A percentile compares a stretch with the other conserved stretches of the same genome.
Evolutionary conservation across 169 alveolate genomes (phyloP).

Genomic region (Plasmodium yoelii): DNA sequence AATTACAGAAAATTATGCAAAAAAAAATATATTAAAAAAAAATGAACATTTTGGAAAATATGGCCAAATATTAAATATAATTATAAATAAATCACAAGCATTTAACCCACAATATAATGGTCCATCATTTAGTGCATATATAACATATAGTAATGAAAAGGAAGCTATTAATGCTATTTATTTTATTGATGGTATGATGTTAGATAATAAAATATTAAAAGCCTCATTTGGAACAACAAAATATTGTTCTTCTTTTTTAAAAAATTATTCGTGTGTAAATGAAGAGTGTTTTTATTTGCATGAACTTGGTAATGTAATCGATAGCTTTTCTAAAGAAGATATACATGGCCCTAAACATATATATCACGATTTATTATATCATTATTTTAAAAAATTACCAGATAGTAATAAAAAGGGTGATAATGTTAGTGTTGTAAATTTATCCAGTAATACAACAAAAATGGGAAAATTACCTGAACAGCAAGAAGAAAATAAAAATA

Average conservation of each 20-base stretch:
- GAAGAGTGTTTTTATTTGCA: conserved; percentile 94
- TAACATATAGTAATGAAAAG: conserved; percentile 91
- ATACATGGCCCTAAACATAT: conserved; percentile 73
- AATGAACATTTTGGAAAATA: conserved; percentile 91
- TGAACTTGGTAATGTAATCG: conserved; percentile 88
- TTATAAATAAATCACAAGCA: conserved; percentile 88
- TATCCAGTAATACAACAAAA: not conserved
- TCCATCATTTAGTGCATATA: conserved; percentile 93
- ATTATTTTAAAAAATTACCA: conserved; percentile 61
- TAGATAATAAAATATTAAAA: conserved; percentile 90
- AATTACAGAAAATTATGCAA: conserved; percentile 87
- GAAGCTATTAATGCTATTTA: conserved; percentile 94
- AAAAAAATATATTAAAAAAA: conserved; percentile 88
- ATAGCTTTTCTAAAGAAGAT: conserved; percentile 82
- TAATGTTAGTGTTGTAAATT: not conserved
- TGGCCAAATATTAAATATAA: conserved; percentile 90
- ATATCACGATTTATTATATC: conserved; percentile 75
- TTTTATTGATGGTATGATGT: conserved; percentile 90
- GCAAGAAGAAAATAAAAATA: no score
- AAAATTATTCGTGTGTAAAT: conserved; percentile 89
- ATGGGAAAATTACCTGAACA: not conserved
- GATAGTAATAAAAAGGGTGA: conserved; percentile 18
- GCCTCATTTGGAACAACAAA: conserved; percentile 96
- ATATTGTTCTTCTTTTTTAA: conserved; percentile 92
- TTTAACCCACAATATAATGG: conserved; percentile 88